phyloP scores from a whole-genome alignment of 306 rosid species.

The Sechiopsis laciniata region DNA sequence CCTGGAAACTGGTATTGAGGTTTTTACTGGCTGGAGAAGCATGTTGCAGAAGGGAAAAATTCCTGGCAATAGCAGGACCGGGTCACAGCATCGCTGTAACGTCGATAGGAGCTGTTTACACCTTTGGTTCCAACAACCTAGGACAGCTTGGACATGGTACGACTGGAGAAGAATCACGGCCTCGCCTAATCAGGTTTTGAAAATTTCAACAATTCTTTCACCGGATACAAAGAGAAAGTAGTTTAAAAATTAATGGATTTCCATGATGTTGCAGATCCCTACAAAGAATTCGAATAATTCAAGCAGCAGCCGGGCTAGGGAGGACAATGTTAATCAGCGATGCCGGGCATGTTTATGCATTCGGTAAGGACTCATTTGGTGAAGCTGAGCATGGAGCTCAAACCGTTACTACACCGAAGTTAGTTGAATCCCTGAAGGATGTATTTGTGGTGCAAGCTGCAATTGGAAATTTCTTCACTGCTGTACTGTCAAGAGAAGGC shows the following conservation, averaged over 20 bases:
- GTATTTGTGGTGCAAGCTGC: constrained; percentile 95
- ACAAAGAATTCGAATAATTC: constrained; percentile 80
- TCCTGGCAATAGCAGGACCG: constrained; percentile 92
- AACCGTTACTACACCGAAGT: constrained; percentile 46
- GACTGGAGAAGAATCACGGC: constrained; percentile 66
- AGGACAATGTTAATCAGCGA: constrained; percentile 91
- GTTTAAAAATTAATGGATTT: constrained; percentile 24
- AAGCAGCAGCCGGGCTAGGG: constrained; percentile 81
- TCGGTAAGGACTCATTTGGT: constrained; percentile 83
- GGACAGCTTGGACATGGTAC: constrained; percentile 96
- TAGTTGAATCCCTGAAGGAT: constrained; percentile 69
- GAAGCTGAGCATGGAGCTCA: constrained; percentile 66
- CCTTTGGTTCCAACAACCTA: constrained; percentile 79
- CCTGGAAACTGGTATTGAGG: constrained; percentile 90
- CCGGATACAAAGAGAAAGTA: constrained; percentile 30
- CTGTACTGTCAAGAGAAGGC: constrained; percentile 91
- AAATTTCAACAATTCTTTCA: constrained; percentile 23
- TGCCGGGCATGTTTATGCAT: constrained; percentile 69
- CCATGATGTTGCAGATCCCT: constrained; percentile 67
- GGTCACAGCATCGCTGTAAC: constrained; percentile 94
- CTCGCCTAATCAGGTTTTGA: constrained; percentile 70
- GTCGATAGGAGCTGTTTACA: constrained; percentile 63
- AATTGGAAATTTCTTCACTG: constrained; percentile 86
- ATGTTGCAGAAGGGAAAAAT: constrained; percentile 81
- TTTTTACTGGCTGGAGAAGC: constrained; percentile 82